Evolutionary conservation across 2,329 filamentous ascomycete species (phyloP).

Genomic region (Trichophaea hybrida): DNA sequence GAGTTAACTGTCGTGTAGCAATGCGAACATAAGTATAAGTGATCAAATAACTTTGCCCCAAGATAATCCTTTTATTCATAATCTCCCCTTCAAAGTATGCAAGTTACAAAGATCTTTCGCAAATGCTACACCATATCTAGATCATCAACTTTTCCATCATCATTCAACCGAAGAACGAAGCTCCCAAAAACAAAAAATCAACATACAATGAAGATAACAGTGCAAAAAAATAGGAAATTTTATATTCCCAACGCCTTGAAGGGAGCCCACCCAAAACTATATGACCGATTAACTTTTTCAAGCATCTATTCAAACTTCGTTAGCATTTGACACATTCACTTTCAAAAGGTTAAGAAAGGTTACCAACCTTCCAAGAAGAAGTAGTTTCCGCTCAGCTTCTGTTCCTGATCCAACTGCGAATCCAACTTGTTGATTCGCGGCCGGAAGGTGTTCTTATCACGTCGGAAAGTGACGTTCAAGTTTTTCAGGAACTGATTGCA

Average conservation of each 20-base stretch:
- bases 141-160: too few species aligned
- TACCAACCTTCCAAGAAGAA: conserved; percentile 24
- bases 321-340: background rate
- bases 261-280: background rate
- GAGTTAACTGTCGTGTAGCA: too few species aligned
- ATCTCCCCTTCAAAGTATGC: too few species aligned
- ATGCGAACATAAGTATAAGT: too few species aligned
- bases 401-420: conserved; percentile 93
- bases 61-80: too few species aligned
- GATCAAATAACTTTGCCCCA: too few species aligned
- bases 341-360: background rate
- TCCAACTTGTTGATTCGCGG: conserved; percentile 97
- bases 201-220: too few species aligned
- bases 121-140: too few species aligned
- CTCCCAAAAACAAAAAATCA: too few species aligned
- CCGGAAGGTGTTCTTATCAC: conserved; percentile 88
- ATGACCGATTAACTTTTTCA: background rate
- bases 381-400: conserved; percentile 87
- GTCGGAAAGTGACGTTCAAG: conserved; percentile 94
- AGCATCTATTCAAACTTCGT: background rate
- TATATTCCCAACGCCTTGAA: conserved; percentile 1
- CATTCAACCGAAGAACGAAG: too few species aligned
- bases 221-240: background rate
- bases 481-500: conserved; percentile 97
- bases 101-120: too few species aligned